Base-by-base conservation (phyloP, 129 eudicot genomes). In the Escallonia herrerae region DNA sequence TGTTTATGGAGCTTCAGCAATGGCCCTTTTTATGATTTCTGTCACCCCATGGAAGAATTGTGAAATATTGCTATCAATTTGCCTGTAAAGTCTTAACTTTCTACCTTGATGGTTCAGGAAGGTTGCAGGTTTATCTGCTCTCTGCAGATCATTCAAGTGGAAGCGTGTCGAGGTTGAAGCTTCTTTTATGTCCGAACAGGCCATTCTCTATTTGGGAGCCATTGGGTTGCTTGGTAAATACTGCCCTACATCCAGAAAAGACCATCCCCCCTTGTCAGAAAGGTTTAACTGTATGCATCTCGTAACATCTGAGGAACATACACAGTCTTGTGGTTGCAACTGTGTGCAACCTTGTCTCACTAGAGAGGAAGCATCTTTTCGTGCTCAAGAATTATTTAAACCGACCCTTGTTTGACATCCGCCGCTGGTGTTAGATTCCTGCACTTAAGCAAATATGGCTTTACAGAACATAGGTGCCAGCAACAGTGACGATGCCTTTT, bases 401-500 rank as follows among this genome's bases (percentile, higher is more conserved):
- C 50, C 75, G 12, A 44, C 15, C 33, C 4, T 45, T 56, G 50
- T 68, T 3, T 83, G 60, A 69, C 64, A 63, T 15, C 56, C 15
- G 59, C 6, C 37, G 42, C 48, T 12, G 37, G 7, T 51, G 42
- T 55, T 41, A 3, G 10, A 8, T 53, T 14, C 37, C 41, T 58
- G 37, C 11, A 47, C 50, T 22, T 10, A 45, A 67, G 49, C 69
- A 47, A 82, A 63, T 15, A 87, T 87, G 95, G 91, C 91, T 50
- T 78, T 88, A 64, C 96, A 79, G 69, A 87, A 84, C 79, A 87
- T 84, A 58, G 91, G 95, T 79, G 95, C 93, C 33, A 72, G 89
- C 65, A 88, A 88, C 84, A 86, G 82, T 22, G 96, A 85, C 74
- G 96, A 88, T 80, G 89, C 96, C 84, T 88, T 88, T 73, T 88